Evolutionary conservation across 371 early-diverging fungal species (phyloP).

Genomic region (Spraguea lophii): DNA sequence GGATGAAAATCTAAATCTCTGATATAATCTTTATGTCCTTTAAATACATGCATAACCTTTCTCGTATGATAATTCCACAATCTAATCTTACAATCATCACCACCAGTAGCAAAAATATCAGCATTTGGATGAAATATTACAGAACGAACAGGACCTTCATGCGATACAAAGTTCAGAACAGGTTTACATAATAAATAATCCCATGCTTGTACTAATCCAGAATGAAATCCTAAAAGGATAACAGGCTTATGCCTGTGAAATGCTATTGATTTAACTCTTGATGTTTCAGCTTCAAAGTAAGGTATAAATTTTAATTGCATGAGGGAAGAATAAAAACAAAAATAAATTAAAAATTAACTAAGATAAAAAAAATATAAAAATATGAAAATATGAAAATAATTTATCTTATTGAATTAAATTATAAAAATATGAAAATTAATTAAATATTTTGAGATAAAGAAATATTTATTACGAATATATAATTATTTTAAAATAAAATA

Average conservation of each 20-base stretch:
- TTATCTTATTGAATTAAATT: no score
- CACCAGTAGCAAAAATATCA: constrained; percentile 86
- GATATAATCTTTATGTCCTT: constrained; percentile 92
- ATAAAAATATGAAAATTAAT: no score
- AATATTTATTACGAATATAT: no score
- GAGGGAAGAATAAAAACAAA: not conserved
- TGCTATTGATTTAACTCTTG: constrained; percentile 72
- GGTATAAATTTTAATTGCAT: not conserved
- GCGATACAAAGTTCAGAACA: constrained; percentile 80
- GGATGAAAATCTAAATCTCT: constrained; percentile 89
- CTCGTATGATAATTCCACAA: constrained; percentile 95
- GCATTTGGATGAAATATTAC: constrained; percentile 86
- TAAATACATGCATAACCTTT: constrained; percentile 70
- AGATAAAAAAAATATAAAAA: not conserved
- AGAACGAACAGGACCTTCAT: constrained; percentile 91
- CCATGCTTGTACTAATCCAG: constrained; percentile 87
- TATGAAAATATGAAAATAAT: not conserved
- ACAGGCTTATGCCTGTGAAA: constrained; percentile 92
- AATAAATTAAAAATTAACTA: constrained; percentile 5
- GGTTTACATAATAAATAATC: constrained; percentile 91
- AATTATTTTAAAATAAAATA: no score
- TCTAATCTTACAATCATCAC: constrained; percentile 93
- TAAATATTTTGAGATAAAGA: no score
- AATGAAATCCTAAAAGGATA: constrained; percentile 82
- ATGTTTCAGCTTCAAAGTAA: constrained; percentile 8